A percentile compares a stretch with the other conserved stretches of the same genome.
These are phyloP conservation scores for Eimeria zaria DNA, from an alignment of 169 alveolate genomes.

Conservation along the genomic window DNA sequence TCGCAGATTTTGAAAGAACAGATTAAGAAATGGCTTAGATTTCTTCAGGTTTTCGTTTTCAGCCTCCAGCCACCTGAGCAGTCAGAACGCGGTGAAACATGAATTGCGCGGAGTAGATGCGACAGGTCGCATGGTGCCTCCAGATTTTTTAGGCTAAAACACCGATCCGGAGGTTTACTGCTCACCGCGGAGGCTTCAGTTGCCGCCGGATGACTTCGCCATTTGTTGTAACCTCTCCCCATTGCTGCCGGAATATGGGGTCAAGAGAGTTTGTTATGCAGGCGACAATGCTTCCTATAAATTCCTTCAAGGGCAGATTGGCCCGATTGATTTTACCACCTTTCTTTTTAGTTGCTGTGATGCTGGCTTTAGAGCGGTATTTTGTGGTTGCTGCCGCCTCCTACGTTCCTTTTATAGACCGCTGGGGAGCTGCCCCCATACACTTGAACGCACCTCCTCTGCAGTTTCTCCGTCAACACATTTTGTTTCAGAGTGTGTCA, in stretches of 20 bases:
- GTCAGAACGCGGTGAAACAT: background rate
- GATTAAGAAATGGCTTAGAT: background rate
- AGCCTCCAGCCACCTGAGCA: background rate
- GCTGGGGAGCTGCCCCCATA: background rate
- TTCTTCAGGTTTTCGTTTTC: background rate
- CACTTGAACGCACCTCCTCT: background rate
- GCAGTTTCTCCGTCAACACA: conserved; percentile 18
- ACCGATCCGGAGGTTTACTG: background rate
- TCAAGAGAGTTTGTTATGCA: background rate
- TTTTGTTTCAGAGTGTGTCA: background rate
- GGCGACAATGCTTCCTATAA: background rate
- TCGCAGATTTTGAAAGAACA: background rate
- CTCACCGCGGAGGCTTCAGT: background rate
- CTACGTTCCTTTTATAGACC: background rate
- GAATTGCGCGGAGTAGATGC: background rate
- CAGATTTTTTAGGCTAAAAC: background rate
- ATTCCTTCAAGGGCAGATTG: background rate
- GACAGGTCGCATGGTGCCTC: background rate
- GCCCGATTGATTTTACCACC: background rate
- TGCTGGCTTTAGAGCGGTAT: background rate
- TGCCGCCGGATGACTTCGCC: background rate
- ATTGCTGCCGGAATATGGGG: background rate
- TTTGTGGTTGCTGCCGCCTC: background rate
- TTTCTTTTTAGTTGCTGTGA: background rate
- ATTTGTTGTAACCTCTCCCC: background rate